Base-by-base conservation (phyloP, 148 eudicot genomes). In the Amaranthus cruentus region DNA sequence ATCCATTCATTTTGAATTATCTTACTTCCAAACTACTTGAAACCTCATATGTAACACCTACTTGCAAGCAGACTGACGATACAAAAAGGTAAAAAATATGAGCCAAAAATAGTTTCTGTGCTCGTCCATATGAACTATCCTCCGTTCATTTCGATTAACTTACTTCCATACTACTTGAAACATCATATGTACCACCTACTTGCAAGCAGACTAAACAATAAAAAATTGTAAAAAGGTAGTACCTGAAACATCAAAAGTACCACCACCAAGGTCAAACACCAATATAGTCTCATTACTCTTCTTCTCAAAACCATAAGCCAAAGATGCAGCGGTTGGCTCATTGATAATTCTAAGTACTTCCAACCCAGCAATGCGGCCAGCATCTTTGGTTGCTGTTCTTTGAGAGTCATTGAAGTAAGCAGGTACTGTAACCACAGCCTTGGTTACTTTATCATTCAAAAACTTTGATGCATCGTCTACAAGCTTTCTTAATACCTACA, bases 161-260 rank as follows among this genome's bases (percentile, higher is more conserved):
- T 28, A 28, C 38, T 28, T 28, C 38, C 38, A 28, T 0, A 28
- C 38, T 28, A 28, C 38, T 28, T 28, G 38, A 28, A 28, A 28
- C 38, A 28, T 28, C 38, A 28, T 28, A 0, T 28, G 38, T 28
- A 28, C 38, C 38, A 28, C 38, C 38, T 28, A 28, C 38, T 28
- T 28, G 38, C 14, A 48, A 8, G 13, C 49, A 6, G 2, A 57
- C 6, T 8, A 18, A 42, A 4, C 11, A 43, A n/a, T 8, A 4
- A 57, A 7, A 43, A 56, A 28, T 0, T 59, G 56, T 21, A 51
- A 9, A 28, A 28, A 14, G 58, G 42, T 6, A 56, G 62, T 87
- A 94, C 98, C 98, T 88, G 98, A 95, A 76, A 95, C 98, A 83
- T 95, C 98, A 85, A 95, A 95, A 48, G 98, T 95, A 67, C 98